phyloP scores from a whole-genome alignment of 768 basidiomycete species.

The Mycena belliarum region DNA sequence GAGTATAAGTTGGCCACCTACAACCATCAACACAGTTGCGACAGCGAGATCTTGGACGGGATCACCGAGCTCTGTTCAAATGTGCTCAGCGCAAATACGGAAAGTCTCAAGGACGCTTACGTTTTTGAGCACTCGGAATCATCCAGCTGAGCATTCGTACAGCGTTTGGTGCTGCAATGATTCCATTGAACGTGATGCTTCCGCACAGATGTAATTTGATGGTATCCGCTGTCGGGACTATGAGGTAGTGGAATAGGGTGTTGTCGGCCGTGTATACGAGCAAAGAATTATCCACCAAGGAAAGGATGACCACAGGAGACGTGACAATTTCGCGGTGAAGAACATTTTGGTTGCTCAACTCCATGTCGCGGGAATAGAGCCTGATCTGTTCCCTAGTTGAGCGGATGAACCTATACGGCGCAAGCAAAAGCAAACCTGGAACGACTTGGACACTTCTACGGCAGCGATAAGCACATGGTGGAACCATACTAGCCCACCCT shows the following conservation, averaged over 20 bases:
- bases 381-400: constrained; percentile 62
- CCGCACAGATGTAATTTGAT: constrained; percentile 91
- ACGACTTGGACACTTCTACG: constrained; percentile 77
- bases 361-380: constrained; percentile 90
- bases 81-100: constrained; percentile 8
- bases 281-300: constrained; percentile 91
- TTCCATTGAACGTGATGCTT: constrained; percentile 90
- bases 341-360: constrained; percentile 79
- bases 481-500: constrained; percentile 95
- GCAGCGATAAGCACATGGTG: constrained; percentile 93
- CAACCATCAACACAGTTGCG: constrained; percentile 94
- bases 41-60: constrained; percentile 90
- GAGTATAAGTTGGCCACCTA: constrained; percentile 87
- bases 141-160: constrained; percentile 96
- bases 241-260: constrained; percentile 88
- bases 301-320: constrained; percentile 82
- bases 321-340: constrained; percentile 78
- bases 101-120: constrained; percentile 44
- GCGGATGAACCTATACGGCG: neutral
- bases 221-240: constrained; percentile 78
- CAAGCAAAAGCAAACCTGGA: constrained; percentile 54
- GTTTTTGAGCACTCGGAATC: constrained; percentile 90
- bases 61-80: constrained; percentile 79
- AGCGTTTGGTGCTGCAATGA: constrained; percentile 79
- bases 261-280: constrained; percentile 95